These are phyloP conservation scores for Sclerotinia glacialis DNA, from an alignment of 2,329 filamentous ascomycete species.

Conservation along the genomic window DNA sequence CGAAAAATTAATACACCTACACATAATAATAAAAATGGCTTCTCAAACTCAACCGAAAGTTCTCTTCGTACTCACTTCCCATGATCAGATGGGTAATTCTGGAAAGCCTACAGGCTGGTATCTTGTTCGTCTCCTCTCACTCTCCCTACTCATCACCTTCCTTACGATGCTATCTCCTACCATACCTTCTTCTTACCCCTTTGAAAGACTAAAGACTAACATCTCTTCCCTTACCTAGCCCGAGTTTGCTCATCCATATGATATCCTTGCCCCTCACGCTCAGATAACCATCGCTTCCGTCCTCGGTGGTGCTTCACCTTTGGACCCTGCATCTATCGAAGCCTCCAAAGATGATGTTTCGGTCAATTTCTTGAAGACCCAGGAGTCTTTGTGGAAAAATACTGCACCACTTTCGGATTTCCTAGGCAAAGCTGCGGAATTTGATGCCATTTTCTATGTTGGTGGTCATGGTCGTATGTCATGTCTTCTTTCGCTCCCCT, in stretches of 20 bases:
- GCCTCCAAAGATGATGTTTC: slow-evolving; percentile 44
- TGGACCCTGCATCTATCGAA: slow-evolving; percentile 47
- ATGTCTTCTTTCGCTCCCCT: slow-evolving; percentile 33
- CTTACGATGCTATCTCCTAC: too few species aligned
- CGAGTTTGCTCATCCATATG: slow-evolving; percentile 49
- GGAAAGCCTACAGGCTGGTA: slow-evolving; percentile 53
- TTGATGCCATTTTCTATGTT: slow-evolving; percentile 57
- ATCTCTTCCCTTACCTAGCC: slow-evolving; percentile 41
- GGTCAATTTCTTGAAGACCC: slow-evolving; percentile 45
- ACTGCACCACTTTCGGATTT: slow-evolving; percentile 51
- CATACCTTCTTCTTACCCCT: background rate
- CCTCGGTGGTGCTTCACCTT: slow-evolving; percentile 44
- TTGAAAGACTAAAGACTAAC: slow-evolving; percentile 9
- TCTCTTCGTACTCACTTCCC: slow-evolving; percentile 52
- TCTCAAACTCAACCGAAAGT: slow-evolving; percentile 43
- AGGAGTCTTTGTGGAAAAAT: slow-evolving; percentile 51
- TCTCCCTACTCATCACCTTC: background rate
- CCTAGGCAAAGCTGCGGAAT: slow-evolving; percentile 48
- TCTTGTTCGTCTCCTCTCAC: slow-evolving; percentile 40
- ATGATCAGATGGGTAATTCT: slow-evolving; percentile 33
- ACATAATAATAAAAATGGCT: slow-evolving; percentile 21
- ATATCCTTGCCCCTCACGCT: slow-evolving; percentile 44
- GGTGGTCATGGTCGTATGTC: slow-evolving; percentile 56
- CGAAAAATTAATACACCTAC: background rate
- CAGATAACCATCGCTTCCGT: slow-evolving; percentile 47